A percentile compares a stretch with the other conserved stretches of the same genome.
phyloP scores from a whole-genome alignment of 108 stramenopile genomes.

The Nitzschia palea region DNA sequence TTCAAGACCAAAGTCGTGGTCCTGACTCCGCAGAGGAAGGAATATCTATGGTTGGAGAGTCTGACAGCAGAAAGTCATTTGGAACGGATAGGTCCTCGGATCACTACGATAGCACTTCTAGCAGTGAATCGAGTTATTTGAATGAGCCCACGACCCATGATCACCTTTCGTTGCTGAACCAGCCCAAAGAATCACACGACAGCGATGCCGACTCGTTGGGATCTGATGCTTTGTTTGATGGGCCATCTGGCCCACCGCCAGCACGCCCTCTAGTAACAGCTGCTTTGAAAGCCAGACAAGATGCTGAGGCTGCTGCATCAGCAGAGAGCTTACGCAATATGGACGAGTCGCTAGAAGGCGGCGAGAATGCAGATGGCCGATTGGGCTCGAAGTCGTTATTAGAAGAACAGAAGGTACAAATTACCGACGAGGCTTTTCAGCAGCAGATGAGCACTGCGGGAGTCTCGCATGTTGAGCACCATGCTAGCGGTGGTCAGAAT shows the following conservation, averaged over 20 bases:
- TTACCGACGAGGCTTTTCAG: neutral
- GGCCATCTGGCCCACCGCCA: neutral
- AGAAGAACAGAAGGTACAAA: neutral
- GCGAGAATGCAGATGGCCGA: neutral
- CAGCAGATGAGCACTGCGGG: neutral
- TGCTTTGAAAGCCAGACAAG: constrained; percentile 1
- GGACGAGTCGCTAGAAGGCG: neutral
- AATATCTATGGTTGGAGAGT: too few species aligned
- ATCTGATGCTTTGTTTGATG: constrained; percentile 12
- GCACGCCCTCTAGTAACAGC: neutral
- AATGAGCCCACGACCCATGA: too few species aligned
- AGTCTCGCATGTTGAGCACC: neutral
- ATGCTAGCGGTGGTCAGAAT: too few species aligned
- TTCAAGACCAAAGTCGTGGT: too few species aligned
- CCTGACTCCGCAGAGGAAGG: too few species aligned
- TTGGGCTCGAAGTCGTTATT: neutral
- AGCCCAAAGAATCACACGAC: neutral
- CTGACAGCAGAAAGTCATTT: too few species aligned
- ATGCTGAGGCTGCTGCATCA: neutral
- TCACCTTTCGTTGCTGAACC: neutral
- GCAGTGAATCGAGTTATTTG: too few species aligned
- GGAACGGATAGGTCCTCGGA: too few species aligned
- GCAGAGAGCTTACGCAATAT: neutral
- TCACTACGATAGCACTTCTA: too few species aligned
- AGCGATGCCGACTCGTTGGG: constrained; percentile 12